Evolutionary conservation across 331 rosid genomes (phyloP).

Genomic region (Quercus tomentella): DNA sequence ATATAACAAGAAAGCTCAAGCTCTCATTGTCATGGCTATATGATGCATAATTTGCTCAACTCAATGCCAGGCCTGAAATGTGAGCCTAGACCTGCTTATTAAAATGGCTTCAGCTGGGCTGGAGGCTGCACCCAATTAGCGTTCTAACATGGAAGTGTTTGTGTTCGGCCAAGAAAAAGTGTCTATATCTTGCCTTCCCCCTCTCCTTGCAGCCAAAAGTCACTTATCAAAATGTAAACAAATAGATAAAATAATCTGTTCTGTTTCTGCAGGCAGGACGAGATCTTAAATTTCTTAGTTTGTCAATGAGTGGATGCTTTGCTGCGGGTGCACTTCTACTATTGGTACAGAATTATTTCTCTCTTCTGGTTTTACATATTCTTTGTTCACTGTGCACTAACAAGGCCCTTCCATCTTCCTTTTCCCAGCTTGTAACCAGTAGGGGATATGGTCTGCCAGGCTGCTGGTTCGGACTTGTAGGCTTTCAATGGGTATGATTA

Average conservation of each 20-base stretch:
- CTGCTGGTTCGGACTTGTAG: constrained; percentile 72
- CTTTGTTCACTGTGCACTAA: constrained; percentile 11
- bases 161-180: not conserved
- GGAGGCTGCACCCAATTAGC: not conserved
- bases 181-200: no score
- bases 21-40: not conserved
- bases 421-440: constrained; percentile 52
- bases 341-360: constrained; percentile 35
- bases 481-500: constrained; percentile 83
- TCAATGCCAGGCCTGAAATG: not conserved
- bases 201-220: no score
- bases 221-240: no score
- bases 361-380: constrained; percentile 6
- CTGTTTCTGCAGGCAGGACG: constrained; percentile 73
- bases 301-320: constrained; percentile 78
- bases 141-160: not conserved
- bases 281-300: constrained; percentile 68
- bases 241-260: not conserved
- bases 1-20: not conserved
- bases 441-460: constrained; percentile 71
- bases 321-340: constrained; percentile 50
- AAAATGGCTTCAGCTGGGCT: not conserved
- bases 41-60: not conserved
- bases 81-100: not conserved
- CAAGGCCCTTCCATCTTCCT: constrained; percentile 2